A percentile compares a stretch with the other conserved stretches of the same genome.
Conservation (phyloP, 2,329 filamentous ascomycete genomes). For the Aspergillus udagawae region DNA sequence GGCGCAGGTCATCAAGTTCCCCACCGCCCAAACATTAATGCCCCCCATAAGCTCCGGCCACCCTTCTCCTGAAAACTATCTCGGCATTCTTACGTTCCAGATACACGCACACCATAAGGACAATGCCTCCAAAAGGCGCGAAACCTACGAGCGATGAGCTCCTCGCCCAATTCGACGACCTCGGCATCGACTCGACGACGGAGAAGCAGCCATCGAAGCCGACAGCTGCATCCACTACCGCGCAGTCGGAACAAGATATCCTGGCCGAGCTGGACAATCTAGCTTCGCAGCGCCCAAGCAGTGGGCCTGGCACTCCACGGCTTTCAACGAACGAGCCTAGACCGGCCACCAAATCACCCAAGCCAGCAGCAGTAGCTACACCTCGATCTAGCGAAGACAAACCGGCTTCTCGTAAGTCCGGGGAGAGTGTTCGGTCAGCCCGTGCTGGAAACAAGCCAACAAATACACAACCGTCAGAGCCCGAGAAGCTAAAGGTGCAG, state of each 20-base stretch:
- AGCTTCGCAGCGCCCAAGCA: slow-evolving; percentile 63
- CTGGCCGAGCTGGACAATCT: slow-evolving; percentile 84
- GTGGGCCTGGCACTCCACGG: slow-evolving; percentile 79
- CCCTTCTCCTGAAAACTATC: neutral
- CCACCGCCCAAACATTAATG: slow-evolving; percentile 18
- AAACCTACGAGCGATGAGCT: slow-evolving; percentile 48
- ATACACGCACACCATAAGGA: slow-evolving; percentile 7
- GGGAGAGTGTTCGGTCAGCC: slow-evolving; percentile 68
- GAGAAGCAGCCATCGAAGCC: slow-evolving; percentile 28
- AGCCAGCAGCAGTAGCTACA: slow-evolving; percentile 41
- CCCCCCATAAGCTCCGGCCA: slow-evolving; percentile 4
- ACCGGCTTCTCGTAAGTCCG: slow-evolving; percentile 62
- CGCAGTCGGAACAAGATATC: slow-evolving; percentile 63
- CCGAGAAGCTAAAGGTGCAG: slow-evolving; percentile 44
- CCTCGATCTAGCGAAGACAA: slow-evolving; percentile 63
- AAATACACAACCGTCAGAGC: slow-evolving; percentile 35
- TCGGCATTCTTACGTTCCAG: neutral
- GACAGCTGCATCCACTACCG: slow-evolving; percentile 15
- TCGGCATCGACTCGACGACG: slow-evolving; percentile 35
- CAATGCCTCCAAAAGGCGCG: slow-evolving; percentile 34
- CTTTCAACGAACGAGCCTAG: slow-evolving; percentile 44
- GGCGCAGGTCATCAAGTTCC: slow-evolving; percentile 24
- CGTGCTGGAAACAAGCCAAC: slow-evolving; percentile 69
- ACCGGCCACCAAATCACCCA: slow-evolving; percentile 54
- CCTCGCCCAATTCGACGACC: slow-evolving; percentile 47